Conservation (phyloP, 1,139 yeast species). For the Geotrichum phurueaensis region DNA sequence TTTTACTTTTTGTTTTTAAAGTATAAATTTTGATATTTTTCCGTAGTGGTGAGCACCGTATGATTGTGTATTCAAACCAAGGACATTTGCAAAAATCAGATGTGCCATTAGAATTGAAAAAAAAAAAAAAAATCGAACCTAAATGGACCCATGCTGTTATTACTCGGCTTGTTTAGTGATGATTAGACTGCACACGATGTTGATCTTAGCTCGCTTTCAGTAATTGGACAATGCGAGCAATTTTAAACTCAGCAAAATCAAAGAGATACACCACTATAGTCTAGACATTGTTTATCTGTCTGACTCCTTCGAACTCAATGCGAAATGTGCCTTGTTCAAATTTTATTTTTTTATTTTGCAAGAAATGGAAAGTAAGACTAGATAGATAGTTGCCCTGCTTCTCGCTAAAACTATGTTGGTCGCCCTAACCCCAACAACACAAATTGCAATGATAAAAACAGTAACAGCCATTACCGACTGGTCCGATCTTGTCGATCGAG, state of each 20-base stretch:
- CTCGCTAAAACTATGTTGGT: background rate
- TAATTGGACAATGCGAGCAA: background rate
- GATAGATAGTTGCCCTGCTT: background rate
- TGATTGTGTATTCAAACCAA: background rate
- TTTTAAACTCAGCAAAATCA: too few species aligned
- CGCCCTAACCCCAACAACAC: background rate
- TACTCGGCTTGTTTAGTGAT: background rate
- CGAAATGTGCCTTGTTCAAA: too few species aligned
- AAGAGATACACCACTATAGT: too few species aligned
- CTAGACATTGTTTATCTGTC: too few species aligned
- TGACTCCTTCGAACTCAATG: background rate
- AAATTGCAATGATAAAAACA: background rate
- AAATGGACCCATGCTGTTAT: background rate
- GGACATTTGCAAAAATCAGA: background rate
- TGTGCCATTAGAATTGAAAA: too few species aligned
- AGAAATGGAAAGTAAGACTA: background rate
- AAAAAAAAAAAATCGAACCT: background rate
- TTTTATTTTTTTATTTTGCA: too few species aligned
- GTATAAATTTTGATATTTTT: too few species aligned
- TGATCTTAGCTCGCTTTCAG: background rate
- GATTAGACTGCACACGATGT: background rate
- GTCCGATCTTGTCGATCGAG: conserved; percentile 59
- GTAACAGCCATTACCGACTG: conserved; percentile 47
- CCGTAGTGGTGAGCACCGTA: background rate
- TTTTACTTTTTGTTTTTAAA: too few species aligned